phyloP scores from a whole-genome alignment of 2,329 filamentous ascomycete species.

The Aspergillus niger region DNA sequence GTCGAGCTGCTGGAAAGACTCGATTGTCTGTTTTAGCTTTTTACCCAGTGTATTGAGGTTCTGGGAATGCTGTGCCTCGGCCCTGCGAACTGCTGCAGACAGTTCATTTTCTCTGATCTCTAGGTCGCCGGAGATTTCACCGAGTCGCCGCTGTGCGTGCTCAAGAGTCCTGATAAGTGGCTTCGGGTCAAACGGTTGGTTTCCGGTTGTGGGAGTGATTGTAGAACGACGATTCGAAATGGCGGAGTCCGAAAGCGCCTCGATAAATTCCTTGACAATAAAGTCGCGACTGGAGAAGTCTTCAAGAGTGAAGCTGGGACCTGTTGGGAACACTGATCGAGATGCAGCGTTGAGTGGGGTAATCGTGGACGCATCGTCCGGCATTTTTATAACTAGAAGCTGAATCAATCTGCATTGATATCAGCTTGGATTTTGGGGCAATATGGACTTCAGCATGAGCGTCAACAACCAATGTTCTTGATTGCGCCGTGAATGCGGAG shows the following conservation, averaged over 20 bases:
- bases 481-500: not conserved
- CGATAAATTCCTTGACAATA: slow-evolving; percentile 97
- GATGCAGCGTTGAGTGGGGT: slow-evolving; percentile 51
- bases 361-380: slow-evolving; percentile 42
- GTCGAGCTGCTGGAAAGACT: slow-evolving; percentile 88
- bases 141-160: slow-evolving; percentile 57
- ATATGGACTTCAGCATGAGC: not conserved
- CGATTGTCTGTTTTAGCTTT: slow-evolving; percentile 89
- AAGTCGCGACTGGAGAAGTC: slow-evolving; percentile 91
- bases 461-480: not conserved
- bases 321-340: slow-evolving; percentile 72
- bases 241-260: slow-evolving; percentile 83
- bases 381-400: slow-evolving; percentile 33
- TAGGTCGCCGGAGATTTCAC: slow-evolving; percentile 69
- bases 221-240: slow-evolving; percentile 76
- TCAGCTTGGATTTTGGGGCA: not conserved
- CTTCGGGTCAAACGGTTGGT: slow-evolving; percentile 82
- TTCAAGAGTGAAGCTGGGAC: slow-evolving; percentile 81
- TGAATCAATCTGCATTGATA: not conserved
- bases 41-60: slow-evolving; percentile 84
- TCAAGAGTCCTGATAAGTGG: slow-evolving; percentile 96
- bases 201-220: slow-evolving; percentile 44
- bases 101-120: slow-evolving; percentile 90
- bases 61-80: slow-evolving; percentile 87
- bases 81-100: slow-evolving; percentile 82